Evolutionary conservation across 306 rosid genomes (phyloP).

Genomic region (Casuarina glauca): DNA sequence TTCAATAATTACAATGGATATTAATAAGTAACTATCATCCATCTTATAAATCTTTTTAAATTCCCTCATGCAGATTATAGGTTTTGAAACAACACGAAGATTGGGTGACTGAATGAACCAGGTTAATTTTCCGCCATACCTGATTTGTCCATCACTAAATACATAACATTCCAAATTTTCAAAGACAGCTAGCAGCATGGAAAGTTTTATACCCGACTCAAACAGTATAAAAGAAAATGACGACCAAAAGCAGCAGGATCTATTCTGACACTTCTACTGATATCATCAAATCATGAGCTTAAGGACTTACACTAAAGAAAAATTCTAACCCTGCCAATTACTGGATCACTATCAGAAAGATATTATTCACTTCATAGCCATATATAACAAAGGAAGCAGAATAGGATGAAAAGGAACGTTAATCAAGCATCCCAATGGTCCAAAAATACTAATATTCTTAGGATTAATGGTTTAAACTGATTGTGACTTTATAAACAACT

Average conservation of each 20-base stretch:
- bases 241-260: neutral
- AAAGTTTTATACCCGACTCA: neutral
- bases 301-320: neutral
- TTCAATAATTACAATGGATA: slow-evolving; percentile 12
- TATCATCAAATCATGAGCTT: neutral
- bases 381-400: neutral
- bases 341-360: neutral
- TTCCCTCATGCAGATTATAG: neutral
- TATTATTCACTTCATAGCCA: neutral
- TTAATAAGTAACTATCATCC: neutral
- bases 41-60: neutral
- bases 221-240: neutral
- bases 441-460: neutral
- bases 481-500: no score
- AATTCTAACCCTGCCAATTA: neutral
- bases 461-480: neutral
- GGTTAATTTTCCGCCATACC: neutral
- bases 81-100: neutral
- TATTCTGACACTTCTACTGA: neutral
- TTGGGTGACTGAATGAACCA: neutral
- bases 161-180: neutral
- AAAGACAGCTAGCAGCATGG: neutral
- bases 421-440: neutral
- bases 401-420: neutral
- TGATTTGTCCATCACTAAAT: neutral